These are phyloP conservation scores for Botryotinia convoluta DNA, from an alignment of 2,329 filamentous ascomycete genomes.

Conservation along the genomic window DNA sequence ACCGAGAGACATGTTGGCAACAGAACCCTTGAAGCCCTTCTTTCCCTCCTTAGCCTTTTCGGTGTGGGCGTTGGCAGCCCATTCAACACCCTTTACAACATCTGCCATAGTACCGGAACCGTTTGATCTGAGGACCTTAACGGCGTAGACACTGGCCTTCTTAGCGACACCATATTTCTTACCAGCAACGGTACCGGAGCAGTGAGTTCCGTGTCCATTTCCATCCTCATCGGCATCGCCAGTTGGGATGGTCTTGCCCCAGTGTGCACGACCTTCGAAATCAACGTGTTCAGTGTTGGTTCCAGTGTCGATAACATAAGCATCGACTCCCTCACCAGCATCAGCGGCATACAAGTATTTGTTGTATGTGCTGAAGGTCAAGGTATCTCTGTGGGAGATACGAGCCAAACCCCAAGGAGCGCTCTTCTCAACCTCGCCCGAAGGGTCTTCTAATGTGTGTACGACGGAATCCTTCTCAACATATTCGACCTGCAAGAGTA, in stretches of 20 bases:
- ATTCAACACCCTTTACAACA: conserved; percentile 97
- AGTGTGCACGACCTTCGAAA: conserved; percentile 91
- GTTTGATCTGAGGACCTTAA: conserved; percentile 97
- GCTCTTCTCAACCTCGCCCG: conserved; percentile 75
- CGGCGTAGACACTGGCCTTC: conserved; percentile 94
- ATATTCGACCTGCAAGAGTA: conserved; percentile 74
- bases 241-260: conserved; percentile 92
- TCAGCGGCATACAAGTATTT: conserved; percentile 92
- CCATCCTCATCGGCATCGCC: conserved; percentile 87
- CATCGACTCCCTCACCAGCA: conserved; percentile 95
- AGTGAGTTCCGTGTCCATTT: conserved; percentile 98
- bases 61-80: conserved; percentile 76
- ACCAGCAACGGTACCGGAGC: conserved; percentile 94
- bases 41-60: conserved; percentile 77
- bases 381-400: conserved; percentile 87
- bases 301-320: conserved; percentile 97
- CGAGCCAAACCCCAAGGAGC: conserved; percentile 98
- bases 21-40: conserved; percentile 97
- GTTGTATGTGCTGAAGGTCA: conserved; percentile 93
- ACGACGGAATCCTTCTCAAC: conserved; percentile 94
- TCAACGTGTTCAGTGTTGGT: conserved; percentile 93
- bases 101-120: conserved; percentile 98
- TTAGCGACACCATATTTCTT: conserved; percentile 99
- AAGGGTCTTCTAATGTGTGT: conserved; percentile 65
- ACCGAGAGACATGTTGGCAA: conserved; percentile 98